Base-by-base conservation (phyloP, 2,329 filamentous ascomycete genomes). In the Ophiosphaerella narmari region DNA sequence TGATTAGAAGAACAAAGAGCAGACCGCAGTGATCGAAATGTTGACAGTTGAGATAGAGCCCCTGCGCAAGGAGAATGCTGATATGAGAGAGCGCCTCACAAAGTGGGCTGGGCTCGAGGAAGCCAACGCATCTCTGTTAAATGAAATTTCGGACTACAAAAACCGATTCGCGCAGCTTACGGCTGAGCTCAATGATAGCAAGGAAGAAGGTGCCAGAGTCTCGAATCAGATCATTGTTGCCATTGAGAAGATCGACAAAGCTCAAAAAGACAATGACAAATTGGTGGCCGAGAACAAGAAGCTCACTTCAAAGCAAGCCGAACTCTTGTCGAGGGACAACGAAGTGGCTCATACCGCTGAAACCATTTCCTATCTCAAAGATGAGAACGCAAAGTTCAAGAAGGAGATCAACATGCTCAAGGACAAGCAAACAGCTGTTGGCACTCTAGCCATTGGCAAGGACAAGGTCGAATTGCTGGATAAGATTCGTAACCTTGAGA, bases 101-200 rank as follows among this genome's bases (percentile, higher is more conserved):
- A 58, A 63, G 32, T 34, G 59, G 14, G 16, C 46, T 5, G 42
- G 64, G 31, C 55, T 66, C n/a, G 37, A 60, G 48, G 46, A 54
- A 18, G 23, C 52, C 26, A 43, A 48, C 23, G 26, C 32, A 1
- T 24, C 42, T 23, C 55, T 64, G 6, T 37, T 31, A 1, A 31
- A 41, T 5, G 48, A 36, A 18, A 56, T 59, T 6, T 36, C 34
- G 7, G 33, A 33, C 9, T 38, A 63, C 6, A 40, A 48, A 6
- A 42, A 45, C n/a, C 48, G 58, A 37, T 37, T 55, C 16, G 37
- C 35, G 6, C 43, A 34, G 7, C 39, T 63, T n/a, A 50, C 49
- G 6, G 12, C 33, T 11, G 50, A 66, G 43, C 40, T 62, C 18
- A 37, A 49, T 3, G 13, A n/a, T 4, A 42, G 42, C 7, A 55